Base-by-base conservation (phyloP, 2,329 filamentous ascomycete genomes). In the Rugonectria rugulosa region DNA sequence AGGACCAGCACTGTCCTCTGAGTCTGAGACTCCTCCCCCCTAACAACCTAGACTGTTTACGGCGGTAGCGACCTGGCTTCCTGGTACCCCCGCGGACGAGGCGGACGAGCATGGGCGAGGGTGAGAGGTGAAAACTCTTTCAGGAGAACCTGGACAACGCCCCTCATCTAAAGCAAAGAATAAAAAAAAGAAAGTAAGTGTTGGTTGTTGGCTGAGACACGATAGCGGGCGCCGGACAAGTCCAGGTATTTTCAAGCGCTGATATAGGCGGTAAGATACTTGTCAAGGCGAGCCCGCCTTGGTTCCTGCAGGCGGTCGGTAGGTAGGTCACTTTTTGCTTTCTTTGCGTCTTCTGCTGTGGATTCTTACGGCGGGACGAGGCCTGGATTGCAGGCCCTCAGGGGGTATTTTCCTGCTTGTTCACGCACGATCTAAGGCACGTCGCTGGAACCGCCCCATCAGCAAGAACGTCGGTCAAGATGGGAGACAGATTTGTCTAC, bases 121-220 rank as follows among this genome's bases (percentile, higher is more conserved):
- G 44, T 44, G 37, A 41, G 26, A 21, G 31, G 59, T 66, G 67
- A 70, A 70, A 70, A 70, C 59, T 70, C 67, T 69, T 66, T 67
- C 67, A 69, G 67, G 67, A 68, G 66, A 70, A 68, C 67, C 67
- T 57, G 59, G 63, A 43, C 50, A 32, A 47, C 44, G 56, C 37
- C 53, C 46, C 43, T 61, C 57, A 59, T 47, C 63, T 61, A 64
- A 65, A 61, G 56, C 62, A 66, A 32, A 32, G 29, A 10, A 32
- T n/a, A 34, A 34, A 34, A 34, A 34, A 15, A 34, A 34, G 31
- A 15, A 14, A 34, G 31, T n/a, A 20, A 40, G 65, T 58, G 56
- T 52, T 59, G 55, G 47, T 14, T 49, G 53, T 56, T 61, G 65
- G 55, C 57, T 55, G 56, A 68, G 62, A 60, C 63, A 63, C 48